phyloP scores from a whole-genome alignment of 2,329 filamentous ascomycete genomes.

The Mariannaea elegans region DNA sequence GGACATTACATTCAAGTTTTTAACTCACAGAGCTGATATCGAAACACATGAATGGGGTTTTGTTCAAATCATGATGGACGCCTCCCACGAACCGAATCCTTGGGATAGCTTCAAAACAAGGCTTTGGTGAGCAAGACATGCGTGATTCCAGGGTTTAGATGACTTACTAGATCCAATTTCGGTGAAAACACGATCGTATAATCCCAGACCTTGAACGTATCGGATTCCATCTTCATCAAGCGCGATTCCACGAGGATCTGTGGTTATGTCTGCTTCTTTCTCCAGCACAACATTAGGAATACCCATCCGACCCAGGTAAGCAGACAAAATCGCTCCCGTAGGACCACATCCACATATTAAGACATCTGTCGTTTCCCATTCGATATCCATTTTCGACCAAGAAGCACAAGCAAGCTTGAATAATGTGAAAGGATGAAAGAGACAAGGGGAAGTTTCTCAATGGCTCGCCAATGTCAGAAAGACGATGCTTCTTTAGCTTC shows the following conservation, averaged over 20 bases:
- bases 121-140: neutral
- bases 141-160: neutral
- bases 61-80: neutral
- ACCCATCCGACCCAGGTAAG: slow-evolving; percentile 18
- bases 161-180: slow-evolving; percentile 25
- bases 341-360: slow-evolving; percentile 40
- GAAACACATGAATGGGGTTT: slow-evolving; percentile 5
- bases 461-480: too few species aligned
- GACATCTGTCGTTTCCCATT: slow-evolving; percentile 33
- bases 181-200: slow-evolving; percentile 34
- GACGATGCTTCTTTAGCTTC: too few species aligned
- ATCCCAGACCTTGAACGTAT: slow-evolving; percentile 31
- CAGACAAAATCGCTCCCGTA: slow-evolving; percentile 39
- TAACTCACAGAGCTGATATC: neutral
- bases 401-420: too few species aligned
- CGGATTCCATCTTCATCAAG: slow-evolving; percentile 44
- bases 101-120: neutral
- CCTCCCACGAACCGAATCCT: neutral
- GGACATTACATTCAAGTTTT: too few species aligned
- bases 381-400: too few species aligned
- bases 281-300: slow-evolving; percentile 38
- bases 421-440: too few species aligned
- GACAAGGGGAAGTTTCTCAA: too few species aligned
- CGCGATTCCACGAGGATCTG: slow-evolving; percentile 43
- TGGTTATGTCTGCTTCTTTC: slow-evolving; percentile 36